Evolutionary conservation across 306 rosid species (phyloP).

Genomic region (Canavalia gladiata): DNA sequence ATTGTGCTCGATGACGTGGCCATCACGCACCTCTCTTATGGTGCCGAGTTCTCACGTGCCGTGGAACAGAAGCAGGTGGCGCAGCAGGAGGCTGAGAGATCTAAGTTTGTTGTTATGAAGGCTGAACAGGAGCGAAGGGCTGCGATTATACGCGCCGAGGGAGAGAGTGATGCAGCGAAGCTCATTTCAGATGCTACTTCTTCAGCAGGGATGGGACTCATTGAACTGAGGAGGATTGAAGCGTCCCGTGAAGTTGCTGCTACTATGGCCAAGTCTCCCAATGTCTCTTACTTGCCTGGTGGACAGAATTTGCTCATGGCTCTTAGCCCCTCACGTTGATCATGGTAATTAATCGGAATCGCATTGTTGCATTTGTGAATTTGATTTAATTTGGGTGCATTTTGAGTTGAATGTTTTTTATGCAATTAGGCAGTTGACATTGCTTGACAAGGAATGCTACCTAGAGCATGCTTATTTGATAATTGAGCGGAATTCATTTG

Average conservation of each 20-base stretch:
- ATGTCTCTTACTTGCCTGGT: constrained; percentile 78
- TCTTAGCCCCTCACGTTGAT: constrained; percentile 74
- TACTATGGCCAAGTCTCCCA: constrained; percentile 85
- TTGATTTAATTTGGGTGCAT: too few relatives aligned
- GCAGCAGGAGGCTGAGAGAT: constrained; percentile 96
- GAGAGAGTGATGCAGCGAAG: constrained; percentile 92
- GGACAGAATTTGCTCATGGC: constrained; percentile 76
- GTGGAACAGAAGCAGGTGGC: constrained; percentile 98
- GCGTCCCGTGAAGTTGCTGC: constrained; percentile 85
- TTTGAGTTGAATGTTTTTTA: too few relatives aligned
- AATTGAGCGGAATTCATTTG: too few relatives aligned
- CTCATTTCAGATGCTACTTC: constrained; percentile 88
- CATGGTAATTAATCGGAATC: constrained; percentile 41
- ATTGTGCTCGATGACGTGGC: constrained; percentile 89
- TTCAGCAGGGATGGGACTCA: constrained; percentile 72
- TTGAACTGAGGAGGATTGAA: constrained; percentile 89
- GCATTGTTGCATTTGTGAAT: too few relatives aligned
- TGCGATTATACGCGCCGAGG: constrained; percentile 88
- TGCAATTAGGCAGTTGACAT: too few relatives aligned
- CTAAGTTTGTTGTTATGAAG: constrained; percentile 91
- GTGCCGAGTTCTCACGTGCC: constrained; percentile 80
- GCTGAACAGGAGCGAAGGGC: constrained; percentile 96
- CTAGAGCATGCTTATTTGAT: too few relatives aligned
- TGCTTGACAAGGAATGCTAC: too few relatives aligned
- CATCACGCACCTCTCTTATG: constrained; percentile 84